Evolutionary conservation across 805 yeast genomes (phyloP).

Genomic region (Starmerella gropengiesseri): DNA sequence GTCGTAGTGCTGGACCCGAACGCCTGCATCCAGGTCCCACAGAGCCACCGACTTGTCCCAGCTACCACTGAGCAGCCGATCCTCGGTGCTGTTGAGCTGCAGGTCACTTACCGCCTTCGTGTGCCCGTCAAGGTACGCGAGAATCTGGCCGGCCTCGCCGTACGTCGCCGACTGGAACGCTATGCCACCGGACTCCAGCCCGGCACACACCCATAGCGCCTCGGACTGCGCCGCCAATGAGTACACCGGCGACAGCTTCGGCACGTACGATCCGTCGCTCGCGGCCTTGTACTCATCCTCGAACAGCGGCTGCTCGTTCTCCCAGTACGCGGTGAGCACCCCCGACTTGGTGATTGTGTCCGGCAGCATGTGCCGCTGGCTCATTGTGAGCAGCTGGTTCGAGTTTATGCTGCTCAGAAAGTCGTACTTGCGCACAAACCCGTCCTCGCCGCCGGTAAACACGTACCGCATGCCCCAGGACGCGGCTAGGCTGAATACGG

Average conservation of each 20-base stretch:
- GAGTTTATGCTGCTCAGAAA: conserved; percentile 79
- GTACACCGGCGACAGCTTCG: conserved; percentile 68
- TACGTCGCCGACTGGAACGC: conserved; percentile 71
- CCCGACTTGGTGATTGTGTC: conserved; percentile 84
- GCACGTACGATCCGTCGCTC: conserved; percentile 29
- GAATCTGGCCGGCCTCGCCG: conserved; percentile 61
- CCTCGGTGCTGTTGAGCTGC: conserved; percentile 50
- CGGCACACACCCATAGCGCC: conserved; percentile 75
- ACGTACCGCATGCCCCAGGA: conserved; percentile 76
- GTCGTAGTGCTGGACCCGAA: conserved; percentile 36
- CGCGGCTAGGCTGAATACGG: conserved; percentile 66
- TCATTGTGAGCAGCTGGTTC: conserved; percentile 72
- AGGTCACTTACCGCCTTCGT: conserved; percentile 64
- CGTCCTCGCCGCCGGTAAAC: conserved; percentile 93
- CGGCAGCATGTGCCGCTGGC: conserved; percentile 79
- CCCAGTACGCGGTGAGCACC: conserved; percentile 78
- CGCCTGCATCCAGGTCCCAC: conserved; percentile 82
- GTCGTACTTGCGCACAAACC: conserved; percentile 82
- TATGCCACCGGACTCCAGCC: conserved; percentile 71
- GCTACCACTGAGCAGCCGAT: conserved; percentile 62
- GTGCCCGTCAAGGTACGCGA: conserved; percentile 67
- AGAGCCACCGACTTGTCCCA: conserved; percentile 77
- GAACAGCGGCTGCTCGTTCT: conserved; percentile 77
- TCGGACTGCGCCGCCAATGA: conserved; percentile 75
- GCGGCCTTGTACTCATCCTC: conserved; percentile 35